Evolutionary conservation across 257 asterid species (phyloP), one percentile per base, ranked within the genome.

Genomic region (Petunia axillaris): DNA sequence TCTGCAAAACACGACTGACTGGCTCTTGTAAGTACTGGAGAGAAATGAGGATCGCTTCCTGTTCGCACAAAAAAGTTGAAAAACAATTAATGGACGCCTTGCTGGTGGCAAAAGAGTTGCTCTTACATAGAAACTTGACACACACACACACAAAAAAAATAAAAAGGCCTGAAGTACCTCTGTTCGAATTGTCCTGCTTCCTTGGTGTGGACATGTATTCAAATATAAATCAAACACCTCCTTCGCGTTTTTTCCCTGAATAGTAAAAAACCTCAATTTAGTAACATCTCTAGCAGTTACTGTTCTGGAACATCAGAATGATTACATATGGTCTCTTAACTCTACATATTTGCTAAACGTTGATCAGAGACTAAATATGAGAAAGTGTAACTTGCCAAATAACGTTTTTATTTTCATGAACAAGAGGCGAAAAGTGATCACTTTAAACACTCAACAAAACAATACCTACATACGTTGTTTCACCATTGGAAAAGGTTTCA

Each of bases 21-120:
- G 98, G 97, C 86, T 96, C 99, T 82, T 90, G 98, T 83, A 96
- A 96, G 88, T 96, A 94, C 84, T 92, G 99, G 71, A 92, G 95
- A 41, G 92, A 92, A 71, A 94, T 94, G 57, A 92, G 87, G 82
- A 96, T 84, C 3, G 98, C 98, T 90, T 94, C 99, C 98, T 94
- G 91, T 50, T 75, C 55, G 70, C 40, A 39, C 11, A 6, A 8
- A 66, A 25, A 46, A 50, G 35, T 65, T 2, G 16, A 60, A 60
- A 37, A 1, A 25, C 77, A 57, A 36, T 76, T 66, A 38, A 59
- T 53, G 53, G 14, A 36, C 25, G 16, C 11, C 41, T 11, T 37
- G 53, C 2, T 70, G 43, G 15, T 14, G 70, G 71, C 57, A 57
- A 54, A 76, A 14, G 14, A 35, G 39, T 41, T 65, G 8, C 15